Evolutionary conservation across 1,139 yeast genomes (phyloP).

Genomic region (Hanseniaspora uvarum): DNA sequence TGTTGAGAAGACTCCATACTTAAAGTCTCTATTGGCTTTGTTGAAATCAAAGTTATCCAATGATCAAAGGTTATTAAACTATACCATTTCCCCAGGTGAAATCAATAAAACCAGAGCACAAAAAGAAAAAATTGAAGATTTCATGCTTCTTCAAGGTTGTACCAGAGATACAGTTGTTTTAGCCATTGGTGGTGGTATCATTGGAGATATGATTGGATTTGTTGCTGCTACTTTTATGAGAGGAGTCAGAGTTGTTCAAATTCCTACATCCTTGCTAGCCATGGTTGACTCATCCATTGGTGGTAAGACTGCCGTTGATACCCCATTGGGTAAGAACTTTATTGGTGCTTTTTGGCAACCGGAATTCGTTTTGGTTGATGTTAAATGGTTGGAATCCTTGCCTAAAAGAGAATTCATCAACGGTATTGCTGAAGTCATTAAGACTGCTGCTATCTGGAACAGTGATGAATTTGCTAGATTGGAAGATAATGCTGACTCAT

Average conservation of each 20-base stretch:
- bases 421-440: constrained; percentile 97
- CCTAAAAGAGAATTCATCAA: constrained; percentile 92
- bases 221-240: constrained; percentile 99
- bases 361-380: constrained; percentile 74
- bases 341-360: constrained; percentile 99
- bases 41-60: constrained; percentile 36
- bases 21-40: constrained; percentile 33
- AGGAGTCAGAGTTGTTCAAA: constrained; percentile 87
- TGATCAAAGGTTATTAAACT: constrained; percentile 55
- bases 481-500: constrained; percentile 61
- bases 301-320: constrained; percentile 96
- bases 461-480: constrained; percentile 75
- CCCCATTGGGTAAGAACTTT: constrained; percentile 93
- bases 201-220: constrained; percentile 98
- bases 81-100: constrained; percentile 86
- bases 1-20: constrained; percentile 59
- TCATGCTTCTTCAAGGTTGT: constrained; percentile 72
- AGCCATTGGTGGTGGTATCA: constrained; percentile 97
- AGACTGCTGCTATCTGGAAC: constrained; percentile 98
- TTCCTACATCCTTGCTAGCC: constrained; percentile 85
- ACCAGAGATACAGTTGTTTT: constrained; percentile 90
- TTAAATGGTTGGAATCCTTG: constrained; percentile 73
- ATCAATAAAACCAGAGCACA: constrained; percentile 78
- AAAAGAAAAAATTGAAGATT: constrained; percentile 90
- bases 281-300: constrained; percentile 99